Evolutionary conservation across 1,139 yeast genomes (phyloP), one percentile per base, ranked within the genome.

Genomic region (Ogataea hybrid): DNA sequence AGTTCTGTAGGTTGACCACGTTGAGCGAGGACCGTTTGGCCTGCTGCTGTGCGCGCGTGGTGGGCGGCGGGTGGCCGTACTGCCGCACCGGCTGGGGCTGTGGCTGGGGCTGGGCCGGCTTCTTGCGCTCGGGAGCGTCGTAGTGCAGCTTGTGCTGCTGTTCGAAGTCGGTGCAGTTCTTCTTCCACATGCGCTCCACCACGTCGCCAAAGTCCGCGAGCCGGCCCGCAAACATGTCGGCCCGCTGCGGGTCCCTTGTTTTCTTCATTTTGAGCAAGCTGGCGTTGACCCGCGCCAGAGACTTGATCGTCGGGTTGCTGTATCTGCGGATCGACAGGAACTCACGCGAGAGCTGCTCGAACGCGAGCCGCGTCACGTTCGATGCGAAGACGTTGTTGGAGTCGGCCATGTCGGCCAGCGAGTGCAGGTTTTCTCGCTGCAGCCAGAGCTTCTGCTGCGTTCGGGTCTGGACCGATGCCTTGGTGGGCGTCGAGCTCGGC

Each of bases 391-490:
- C 68, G 5, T 85, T 79, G 53, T 77, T 50, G 12, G 53, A 47
- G 15, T 50, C 60, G n/a, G 59, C 52, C 15, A 48, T 42, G 39
- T 52, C 59, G 18, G 51, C 53, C 16, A 57, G 39, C 3, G 58
- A 49, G 29, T 55, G 51, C 21, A 57, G 44, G 39, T 56, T 84
- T 51, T 86, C 95, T 48, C 95, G 69, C 59, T 85, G 95, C 28
- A 86, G 65, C 95, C 95, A 85, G 38, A 86, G 70, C 49, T 84
- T 75, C 56, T 85, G 92, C 57, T 86, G 95, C 0, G 95, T 85
- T 61, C 95, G 71, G 0, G 88, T 81, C 39, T 79, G 82, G 11
- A 32, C 29, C 10, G 30, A 23, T 14, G 38, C 18, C 23, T 33
- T 30, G 22, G 23, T 3, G 10, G 44, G 23, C n/a, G 34, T 12